These are phyloP conservation scores for Hevea brasiliensis DNA, from an alignment of 345 rosid genomes.

Conservation along the genomic window DNA sequence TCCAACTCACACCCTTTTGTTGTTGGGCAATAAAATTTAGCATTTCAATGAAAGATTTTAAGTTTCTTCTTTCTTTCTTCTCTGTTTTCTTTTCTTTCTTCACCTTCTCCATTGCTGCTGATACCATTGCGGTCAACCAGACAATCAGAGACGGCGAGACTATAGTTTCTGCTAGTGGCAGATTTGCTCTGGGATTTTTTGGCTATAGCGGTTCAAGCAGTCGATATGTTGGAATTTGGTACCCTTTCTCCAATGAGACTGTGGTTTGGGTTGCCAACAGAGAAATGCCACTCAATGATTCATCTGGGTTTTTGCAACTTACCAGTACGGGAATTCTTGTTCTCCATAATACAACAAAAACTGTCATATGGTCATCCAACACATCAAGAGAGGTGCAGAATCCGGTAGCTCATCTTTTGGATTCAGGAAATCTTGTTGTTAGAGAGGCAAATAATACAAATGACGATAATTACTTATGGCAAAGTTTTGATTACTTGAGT, in stretches of 20 bases:
- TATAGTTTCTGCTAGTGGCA: constrained; percentile 21
- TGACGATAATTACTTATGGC: constrained; percentile 17
- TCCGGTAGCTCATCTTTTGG: constrained; percentile 26
- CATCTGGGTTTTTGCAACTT: constrained; percentile 20
- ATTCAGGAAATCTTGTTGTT: constrained; percentile 31
- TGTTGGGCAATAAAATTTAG: background rate
- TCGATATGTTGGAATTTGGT: constrained; percentile 39
- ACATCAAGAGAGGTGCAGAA: background rate
- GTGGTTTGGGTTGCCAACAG: constrained; percentile 39
- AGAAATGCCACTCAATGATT: constrained; percentile 17
- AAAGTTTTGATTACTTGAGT: constrained; percentile 18
- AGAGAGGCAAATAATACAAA: constrained; percentile 17
- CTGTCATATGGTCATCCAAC: constrained; percentile 6
- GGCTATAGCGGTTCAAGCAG: constrained; percentile 2
- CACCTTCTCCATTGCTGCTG: background rate
- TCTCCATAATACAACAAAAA: constrained; percentile 7
- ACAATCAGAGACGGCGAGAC: constrained; percentile 31
- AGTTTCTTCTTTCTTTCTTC: background rate
- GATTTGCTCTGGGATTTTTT: constrained; percentile 40
- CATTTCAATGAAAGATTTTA: constrained; percentile 9
- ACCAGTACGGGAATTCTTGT: constrained; percentile 14
- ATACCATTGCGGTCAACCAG: constrained; percentile 17
- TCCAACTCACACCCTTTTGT: background rate
- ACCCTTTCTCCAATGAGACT: constrained; percentile 16
- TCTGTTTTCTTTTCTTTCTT: background rate